Evolutionary conservation across 169 alveolate genomes (phyloP), one percentile per base, ranked within the genome.

Genomic region (Babesia bovis): DNA sequence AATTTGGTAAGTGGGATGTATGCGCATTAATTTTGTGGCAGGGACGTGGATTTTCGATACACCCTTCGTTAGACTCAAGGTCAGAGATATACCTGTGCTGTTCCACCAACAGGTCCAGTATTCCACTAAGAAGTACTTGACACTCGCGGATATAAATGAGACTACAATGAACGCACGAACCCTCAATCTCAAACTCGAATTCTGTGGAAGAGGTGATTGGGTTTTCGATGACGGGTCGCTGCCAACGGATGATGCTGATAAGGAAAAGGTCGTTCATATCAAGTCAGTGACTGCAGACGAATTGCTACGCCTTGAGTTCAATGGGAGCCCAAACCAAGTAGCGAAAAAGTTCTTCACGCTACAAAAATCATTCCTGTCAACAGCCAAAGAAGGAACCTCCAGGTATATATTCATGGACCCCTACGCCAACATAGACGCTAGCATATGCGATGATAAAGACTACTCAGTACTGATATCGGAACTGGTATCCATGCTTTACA

Each of bases 51-150:
- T 51, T 0, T 71, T 59, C 38, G 72, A 71, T 55, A 40, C 72
- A 40, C 61, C 66, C 30, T 59, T 42, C 78, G 58, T 28, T 6
- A 36, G 61, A 19, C 26, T 44, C 2, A 56, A 49, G 36, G 49
- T 71, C 58, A 45, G 63, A 30, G 82, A 71, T 33, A 56, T 71
- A 17, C 82, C 82, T 19, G 56, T 44, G 7, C 19, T 71, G 13
- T 71, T 58, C 45, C 66, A 49, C 53, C 82, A 71, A 56, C 82
- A 71, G 63, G 66, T 59, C 19, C 82, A 71, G 66, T 71, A 71
- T 25, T 59, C 82, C 41, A 71, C 76, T 23, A 56, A 40, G 50
- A 71, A 71, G 25, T 71, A 71, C 36, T 28, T 71, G 15, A 36
- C 66, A 26, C 13, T 38, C 30, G 66, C 66, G 10, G 82, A 71